These are phyloP conservation scores for Nemophila menziesii DNA, from an alignment of 257 asterid species.

Conservation along the genomic window DNA sequence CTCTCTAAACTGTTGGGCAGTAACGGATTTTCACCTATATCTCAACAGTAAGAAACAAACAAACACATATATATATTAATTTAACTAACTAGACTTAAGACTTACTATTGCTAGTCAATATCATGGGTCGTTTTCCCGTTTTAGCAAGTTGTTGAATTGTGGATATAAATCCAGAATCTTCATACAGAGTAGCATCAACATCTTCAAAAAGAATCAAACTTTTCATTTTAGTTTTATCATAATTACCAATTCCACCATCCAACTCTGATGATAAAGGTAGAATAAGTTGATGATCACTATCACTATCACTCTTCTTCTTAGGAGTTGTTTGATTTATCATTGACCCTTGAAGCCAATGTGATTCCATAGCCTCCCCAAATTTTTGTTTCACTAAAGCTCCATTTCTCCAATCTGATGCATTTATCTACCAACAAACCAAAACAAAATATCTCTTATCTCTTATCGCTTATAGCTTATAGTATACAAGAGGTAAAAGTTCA, in stretches of 20 bases:
- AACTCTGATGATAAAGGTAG: constrained; percentile 17
- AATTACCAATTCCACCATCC: constrained; percentile 18
- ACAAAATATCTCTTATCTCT: constrained; percentile 3
- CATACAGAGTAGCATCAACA: constrained; percentile 68
- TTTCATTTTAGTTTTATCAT: constrained; percentile 34
- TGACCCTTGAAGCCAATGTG: constrained; percentile 80
- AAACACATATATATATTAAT: constrained; percentile 4
- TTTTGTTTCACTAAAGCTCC: constrained; percentile 87
- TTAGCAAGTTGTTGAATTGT: constrained; percentile 78
- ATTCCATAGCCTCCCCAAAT: constrained; percentile 96
- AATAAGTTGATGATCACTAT: no score
- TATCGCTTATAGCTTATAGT: background rate
- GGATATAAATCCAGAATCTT: constrained; percentile 75
- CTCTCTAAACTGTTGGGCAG: constrained; percentile 78
- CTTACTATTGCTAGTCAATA: constrained; percentile 93
- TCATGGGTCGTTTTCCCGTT: constrained; percentile 95
- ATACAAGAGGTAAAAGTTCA: background rate
- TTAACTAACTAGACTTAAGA: constrained; percentile 11
- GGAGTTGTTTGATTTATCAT: background rate
- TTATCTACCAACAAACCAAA: constrained; percentile 41
- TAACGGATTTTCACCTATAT: constrained; percentile 51
- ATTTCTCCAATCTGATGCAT: constrained; percentile 96
- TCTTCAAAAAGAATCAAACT: constrained; percentile 91
- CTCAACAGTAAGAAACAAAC: constrained; percentile 13
- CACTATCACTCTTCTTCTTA: background rate